phyloP scores from a whole-genome alignment of 495 filamentous ascomycete genomes.

The Daldinia childiae region DNA sequence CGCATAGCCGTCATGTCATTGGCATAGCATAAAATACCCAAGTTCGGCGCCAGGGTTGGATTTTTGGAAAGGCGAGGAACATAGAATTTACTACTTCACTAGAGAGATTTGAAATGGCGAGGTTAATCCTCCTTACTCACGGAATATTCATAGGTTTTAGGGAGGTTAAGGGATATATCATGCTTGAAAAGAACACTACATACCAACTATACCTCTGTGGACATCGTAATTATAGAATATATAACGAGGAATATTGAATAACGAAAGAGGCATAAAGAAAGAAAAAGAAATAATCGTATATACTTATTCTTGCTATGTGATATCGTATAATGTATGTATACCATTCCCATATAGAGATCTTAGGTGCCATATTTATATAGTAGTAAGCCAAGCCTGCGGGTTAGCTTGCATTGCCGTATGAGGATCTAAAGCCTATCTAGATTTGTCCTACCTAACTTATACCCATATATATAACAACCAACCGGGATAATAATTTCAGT shows the following conservation, averaged over 20 bases:
- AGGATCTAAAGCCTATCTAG: not conserved
- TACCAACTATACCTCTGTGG: not conserved
- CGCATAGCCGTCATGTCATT: not conserved
- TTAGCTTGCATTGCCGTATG: not conserved
- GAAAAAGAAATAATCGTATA: no score
- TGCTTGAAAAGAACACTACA: not conserved
- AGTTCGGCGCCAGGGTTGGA: conserved; percentile 16
- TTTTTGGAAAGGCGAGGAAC: not conserved
- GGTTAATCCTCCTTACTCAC: not conserved
- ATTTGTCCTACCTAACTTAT: not conserved
- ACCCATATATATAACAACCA: not conserved
- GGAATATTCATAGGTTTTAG: not conserved
- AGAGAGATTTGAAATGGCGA: not conserved
- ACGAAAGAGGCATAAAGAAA: no score
- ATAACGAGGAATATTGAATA: no score
- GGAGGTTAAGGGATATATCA: not conserved
- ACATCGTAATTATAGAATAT: not conserved
- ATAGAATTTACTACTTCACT: not conserved
- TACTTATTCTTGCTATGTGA: no score
- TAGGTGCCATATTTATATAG: no score
- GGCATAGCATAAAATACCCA: conserved; percentile 21
- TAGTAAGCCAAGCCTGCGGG: no score
- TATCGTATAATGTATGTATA: no score
- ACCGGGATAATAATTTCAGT: not conserved
- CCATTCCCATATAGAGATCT: no score